Conservation (phyloP, 2,329 filamentous ascomycete genomes). For the Cercospora sp. region DNA sequence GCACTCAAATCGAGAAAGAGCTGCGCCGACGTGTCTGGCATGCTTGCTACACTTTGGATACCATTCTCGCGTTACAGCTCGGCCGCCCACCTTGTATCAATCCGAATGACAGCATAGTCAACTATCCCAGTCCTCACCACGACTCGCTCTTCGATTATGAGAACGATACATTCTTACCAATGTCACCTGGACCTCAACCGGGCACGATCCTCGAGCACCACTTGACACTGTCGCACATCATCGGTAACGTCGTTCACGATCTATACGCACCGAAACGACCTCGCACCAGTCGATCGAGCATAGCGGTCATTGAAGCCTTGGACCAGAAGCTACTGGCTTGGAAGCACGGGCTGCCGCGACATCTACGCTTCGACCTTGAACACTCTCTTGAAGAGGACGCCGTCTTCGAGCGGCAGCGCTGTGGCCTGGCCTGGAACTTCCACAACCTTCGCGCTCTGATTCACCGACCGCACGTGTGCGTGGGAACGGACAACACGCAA, state of each 20-base stretch:
- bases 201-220: slow-evolving; percentile 6
- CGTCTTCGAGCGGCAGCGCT: slow-evolving; percentile 12
- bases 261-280: slow-evolving; percentile 17
- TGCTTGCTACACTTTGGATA: slow-evolving; percentile 12
- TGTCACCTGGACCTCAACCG: neutral
- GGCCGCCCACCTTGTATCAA: slow-evolving; percentile 9
- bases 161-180: slow-evolving; percentile 8
- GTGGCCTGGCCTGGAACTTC: slow-evolving; percentile 16
- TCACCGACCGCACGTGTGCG: slow-evolving; percentile 15
- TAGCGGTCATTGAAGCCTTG: slow-evolving; percentile 11
- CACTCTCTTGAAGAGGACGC: slow-evolving; percentile 6
- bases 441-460: slow-evolving; percentile 18
- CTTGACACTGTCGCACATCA: slow-evolving; percentile 9
- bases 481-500: neutral
- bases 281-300: neutral
- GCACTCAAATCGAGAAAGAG: slow-evolving; percentile 12
- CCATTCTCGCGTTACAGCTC: slow-evolving; percentile 9
- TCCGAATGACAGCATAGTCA: slow-evolving; percentile 6
- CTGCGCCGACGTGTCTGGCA: slow-evolving; percentile 13
- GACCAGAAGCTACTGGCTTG: slow-evolving; percentile 17
- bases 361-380: slow-evolving; percentile 18
- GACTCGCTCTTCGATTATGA: slow-evolving; percentile 15
- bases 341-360: slow-evolving; percentile 15
- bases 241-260: slow-evolving; percentile 15
- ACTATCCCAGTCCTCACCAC: slow-evolving; percentile 9